A percentile compares a stretch with the other conserved stretches of the same genome.
Conservation (phyloP, 176 grass and related monocot genomes). For the Tillandsia fasciculata region DNA sequence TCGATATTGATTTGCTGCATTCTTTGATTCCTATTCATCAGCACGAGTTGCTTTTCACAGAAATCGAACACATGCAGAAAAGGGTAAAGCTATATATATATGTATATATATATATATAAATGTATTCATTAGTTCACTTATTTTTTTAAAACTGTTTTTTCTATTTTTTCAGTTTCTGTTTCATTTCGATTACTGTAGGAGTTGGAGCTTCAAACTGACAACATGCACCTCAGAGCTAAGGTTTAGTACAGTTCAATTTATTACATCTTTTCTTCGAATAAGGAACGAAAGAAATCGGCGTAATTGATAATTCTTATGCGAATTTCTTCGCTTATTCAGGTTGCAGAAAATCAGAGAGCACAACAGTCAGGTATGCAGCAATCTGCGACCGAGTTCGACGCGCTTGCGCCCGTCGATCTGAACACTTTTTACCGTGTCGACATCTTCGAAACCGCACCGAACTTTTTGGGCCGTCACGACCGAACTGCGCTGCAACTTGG, state of each 20-base stretch:
- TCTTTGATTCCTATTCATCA: slow-evolving; percentile 14
- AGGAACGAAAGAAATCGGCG: background rate
- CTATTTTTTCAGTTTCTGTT: background rate
- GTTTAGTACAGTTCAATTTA: slow-evolving; percentile 9
- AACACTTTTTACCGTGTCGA: background rate
- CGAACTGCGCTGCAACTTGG: background rate
- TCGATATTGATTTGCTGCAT: background rate
- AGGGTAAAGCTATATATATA: slow-evolving; percentile 30
- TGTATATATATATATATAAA: no score
- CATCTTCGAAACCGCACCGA: background rate
- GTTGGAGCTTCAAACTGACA: slow-evolving; percentile 60
- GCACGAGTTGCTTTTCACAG: slow-evolving; percentile 55
- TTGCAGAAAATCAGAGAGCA: slow-evolving; percentile 36
- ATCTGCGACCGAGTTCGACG: slow-evolving; percentile 12
- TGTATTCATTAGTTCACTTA: no score
- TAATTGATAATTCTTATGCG: background rate
- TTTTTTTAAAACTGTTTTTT: background rate
- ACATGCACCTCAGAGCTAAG: slow-evolving; percentile 52
- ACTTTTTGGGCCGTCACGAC: background rate
- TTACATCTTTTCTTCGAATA: background rate
- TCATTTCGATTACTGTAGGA: slow-evolving; percentile 31
- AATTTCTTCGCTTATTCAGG: slow-evolving; percentile 22
- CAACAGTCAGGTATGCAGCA: slow-evolving; percentile 39
- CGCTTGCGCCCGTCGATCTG: background rate
- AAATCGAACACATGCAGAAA: slow-evolving; percentile 61